Evolutionary conservation across 805 yeast species (phyloP).

Genomic region (Hanseniaspora pseudoguilliermondii): DNA sequence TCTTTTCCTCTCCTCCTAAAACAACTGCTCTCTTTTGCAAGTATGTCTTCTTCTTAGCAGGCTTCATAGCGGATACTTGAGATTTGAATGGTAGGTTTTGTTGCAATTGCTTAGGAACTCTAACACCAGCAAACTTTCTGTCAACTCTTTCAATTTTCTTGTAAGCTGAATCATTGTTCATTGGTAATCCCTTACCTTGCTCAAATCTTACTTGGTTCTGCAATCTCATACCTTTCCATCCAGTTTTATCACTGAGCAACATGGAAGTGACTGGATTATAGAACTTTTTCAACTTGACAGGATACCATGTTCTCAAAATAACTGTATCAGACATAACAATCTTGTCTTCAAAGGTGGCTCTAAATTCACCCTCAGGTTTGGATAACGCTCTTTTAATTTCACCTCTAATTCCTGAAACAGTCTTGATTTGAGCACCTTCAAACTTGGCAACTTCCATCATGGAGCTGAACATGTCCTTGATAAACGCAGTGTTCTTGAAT

Average conservation of each 20-base stretch:
- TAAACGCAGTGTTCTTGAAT: slow-evolving; percentile 90
- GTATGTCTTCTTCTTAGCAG: slow-evolving; percentile 72
- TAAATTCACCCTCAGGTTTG: slow-evolving; percentile 86
- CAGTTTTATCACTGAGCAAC: slow-evolving; percentile 57
- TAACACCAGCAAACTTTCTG: slow-evolving; percentile 75
- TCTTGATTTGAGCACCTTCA: slow-evolving; percentile 93
- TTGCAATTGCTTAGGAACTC: slow-evolving; percentile 70
- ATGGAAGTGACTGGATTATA: slow-evolving; percentile 94
- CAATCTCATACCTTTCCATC: slow-evolving; percentile 93
- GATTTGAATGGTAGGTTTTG: slow-evolving; percentile 80
- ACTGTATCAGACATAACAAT: slow-evolving; percentile 80
- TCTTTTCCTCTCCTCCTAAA: slow-evolving; percentile 82
- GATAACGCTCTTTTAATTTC: slow-evolving; percentile 91
- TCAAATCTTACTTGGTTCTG: slow-evolving; percentile 90
- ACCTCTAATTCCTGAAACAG: slow-evolving; percentile 95
- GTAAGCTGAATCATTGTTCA: slow-evolving; percentile 39
- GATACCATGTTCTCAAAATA: slow-evolving; percentile 91
- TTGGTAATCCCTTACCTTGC: slow-evolving; percentile 50
- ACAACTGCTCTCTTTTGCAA: slow-evolving; percentile 88
- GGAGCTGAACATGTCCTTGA: slow-evolving; percentile 89
- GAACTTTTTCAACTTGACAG: slow-evolving; percentile 76
- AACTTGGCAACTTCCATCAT: slow-evolving; percentile 92
- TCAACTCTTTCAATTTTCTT: slow-evolving; percentile 69
- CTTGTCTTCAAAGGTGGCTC: slow-evolving; percentile 96
- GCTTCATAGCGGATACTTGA: slow-evolving; percentile 78